Conservation (phyloP, 805 yeast genomes). For the Kodamaea leandrae region DNA sequence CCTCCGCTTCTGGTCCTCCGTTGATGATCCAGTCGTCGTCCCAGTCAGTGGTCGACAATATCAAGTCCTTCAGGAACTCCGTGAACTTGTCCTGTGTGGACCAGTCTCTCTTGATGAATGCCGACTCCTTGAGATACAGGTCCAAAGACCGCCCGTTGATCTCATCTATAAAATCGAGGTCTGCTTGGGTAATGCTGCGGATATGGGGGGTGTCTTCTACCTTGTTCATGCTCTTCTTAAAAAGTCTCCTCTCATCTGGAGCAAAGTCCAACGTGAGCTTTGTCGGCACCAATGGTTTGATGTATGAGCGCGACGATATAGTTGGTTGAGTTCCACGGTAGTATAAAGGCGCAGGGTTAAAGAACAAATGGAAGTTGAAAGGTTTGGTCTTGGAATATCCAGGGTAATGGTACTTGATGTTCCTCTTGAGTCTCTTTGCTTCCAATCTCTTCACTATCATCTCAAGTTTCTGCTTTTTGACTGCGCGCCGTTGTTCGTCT, state of each 20-base stretch:
- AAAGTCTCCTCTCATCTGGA: constrained; percentile 54
- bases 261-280: constrained; percentile 60
- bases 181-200: constrained; percentile 28
- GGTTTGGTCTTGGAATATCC: constrained; percentile 53
- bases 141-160: constrained; percentile 20
- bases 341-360: constrained; percentile 58
- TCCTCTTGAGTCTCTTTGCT: constrained; percentile 22
- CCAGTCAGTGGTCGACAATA: constrained; percentile 77
- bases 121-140: constrained; percentile 23
- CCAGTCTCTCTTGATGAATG: constrained; percentile 33
- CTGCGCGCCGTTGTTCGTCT: constrained; percentile 20
- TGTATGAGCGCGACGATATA: constrained; percentile 27
- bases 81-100: constrained; percentile 37
- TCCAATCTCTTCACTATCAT: constrained; percentile 30
- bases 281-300: constrained; percentile 55
- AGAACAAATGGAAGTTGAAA: constrained; percentile 62
- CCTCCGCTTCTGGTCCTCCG: constrained; percentile 32
- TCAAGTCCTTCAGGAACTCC: constrained; percentile 50
- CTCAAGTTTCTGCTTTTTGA: constrained; percentile 30
- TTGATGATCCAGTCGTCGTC: constrained; percentile 62
- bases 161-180: constrained; percentile 30
- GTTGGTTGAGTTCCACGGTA: constrained; percentile 54
- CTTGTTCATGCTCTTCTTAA: constrained; percentile 31
- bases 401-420: constrained; percentile 57
- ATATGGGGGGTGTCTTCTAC: constrained; percentile 14